Conservation (phyloP, 2,329 filamentous ascomycete species). For the Botryotinia convoluta region DNA sequence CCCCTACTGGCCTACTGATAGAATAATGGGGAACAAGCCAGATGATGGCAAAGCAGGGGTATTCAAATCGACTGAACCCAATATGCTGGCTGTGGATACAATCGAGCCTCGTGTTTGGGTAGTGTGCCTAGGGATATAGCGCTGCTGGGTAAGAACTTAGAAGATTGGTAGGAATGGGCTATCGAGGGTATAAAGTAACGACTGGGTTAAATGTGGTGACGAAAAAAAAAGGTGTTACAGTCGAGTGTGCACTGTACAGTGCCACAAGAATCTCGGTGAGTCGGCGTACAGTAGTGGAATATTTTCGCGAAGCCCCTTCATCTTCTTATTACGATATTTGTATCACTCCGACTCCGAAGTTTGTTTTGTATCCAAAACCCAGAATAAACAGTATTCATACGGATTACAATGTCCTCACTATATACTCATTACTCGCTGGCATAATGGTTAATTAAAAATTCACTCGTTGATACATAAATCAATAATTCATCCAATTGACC, state of each 20-base stretch:
- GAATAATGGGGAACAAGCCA: constrained; percentile 28
- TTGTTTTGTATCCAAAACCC: neutral
- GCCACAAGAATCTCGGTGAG: constrained; percentile 2
- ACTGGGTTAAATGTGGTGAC: neutral
- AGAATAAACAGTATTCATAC: neutral
- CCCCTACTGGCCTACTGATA: constrained; percentile 16
- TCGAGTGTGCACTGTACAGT: neutral
- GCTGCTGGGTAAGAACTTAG: neutral
- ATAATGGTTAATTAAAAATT: neutral
- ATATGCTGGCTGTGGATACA: constrained; percentile 28
- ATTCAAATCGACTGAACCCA: constrained; percentile 32
- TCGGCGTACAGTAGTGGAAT: neutral
- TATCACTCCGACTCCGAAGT: neutral
- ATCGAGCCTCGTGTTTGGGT: constrained; percentile 22
- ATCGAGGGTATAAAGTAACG: neutral
- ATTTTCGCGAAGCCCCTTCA: constrained; percentile 1
- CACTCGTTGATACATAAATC: neutral
- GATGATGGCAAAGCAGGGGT: constrained; percentile 27
- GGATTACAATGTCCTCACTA: neutral
- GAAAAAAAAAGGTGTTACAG: neutral
- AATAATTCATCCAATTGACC: neutral
- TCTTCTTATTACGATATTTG: constrained; percentile 9
- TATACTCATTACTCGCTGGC: neutral
- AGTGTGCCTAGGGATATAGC: constrained; percentile 30
- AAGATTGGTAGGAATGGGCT: neutral